Base-by-base conservation (phyloP, 192 early-diverging fungal species). In the Gamsiella multidivaricata region DNA sequence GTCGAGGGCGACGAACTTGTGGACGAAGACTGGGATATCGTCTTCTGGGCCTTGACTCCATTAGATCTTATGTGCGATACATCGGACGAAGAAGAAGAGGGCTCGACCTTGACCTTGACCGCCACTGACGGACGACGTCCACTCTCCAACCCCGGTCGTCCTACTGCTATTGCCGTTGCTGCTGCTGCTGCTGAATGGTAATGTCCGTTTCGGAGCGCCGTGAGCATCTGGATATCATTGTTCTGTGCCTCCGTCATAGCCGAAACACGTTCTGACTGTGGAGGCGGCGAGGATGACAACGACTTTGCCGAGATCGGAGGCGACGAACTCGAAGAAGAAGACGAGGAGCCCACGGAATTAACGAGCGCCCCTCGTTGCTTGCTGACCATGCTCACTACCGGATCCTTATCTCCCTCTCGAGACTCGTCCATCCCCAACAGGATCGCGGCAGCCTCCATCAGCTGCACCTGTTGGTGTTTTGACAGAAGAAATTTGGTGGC, bases 401-500 rank as follows among this genome's bases (percentile, higher is more conserved):
- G 42, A 26, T 82, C 78, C 37, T 69, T 65, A n/a, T 82, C 79
- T 11, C 32, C 17, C 14, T 66, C 52, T n/a, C 75, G 59, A 12
- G 66, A 31, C 23, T 76, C 61, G 39, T 83, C 83, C 82, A 88
- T 84, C 29, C 83, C 81, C 32, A 91, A 80, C 32, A 91, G 57
- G 28, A 90, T 88, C 33, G 89, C 83, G 2, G 90, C 90, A 20
- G 90, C 88, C 60, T 91, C 90, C 55, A 91, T 79, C 56, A 91
- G 36, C 56, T 89, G 88, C 6, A 91, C 90, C 52, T 91, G 90
- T 54, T 90, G 88, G 68, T 91, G 90, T 63, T 91, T 91, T 34
- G 86, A 84, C 15, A 90, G 65, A 34, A 85, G 61, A 37, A 91
- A 81, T 56, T 89, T 85, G 46, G 82, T 80, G n/a, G 72, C 65